Base-by-base conservation (phyloP, 495 filamentous ascomycete species). In the Hyaloscypha variabilis region DNA sequence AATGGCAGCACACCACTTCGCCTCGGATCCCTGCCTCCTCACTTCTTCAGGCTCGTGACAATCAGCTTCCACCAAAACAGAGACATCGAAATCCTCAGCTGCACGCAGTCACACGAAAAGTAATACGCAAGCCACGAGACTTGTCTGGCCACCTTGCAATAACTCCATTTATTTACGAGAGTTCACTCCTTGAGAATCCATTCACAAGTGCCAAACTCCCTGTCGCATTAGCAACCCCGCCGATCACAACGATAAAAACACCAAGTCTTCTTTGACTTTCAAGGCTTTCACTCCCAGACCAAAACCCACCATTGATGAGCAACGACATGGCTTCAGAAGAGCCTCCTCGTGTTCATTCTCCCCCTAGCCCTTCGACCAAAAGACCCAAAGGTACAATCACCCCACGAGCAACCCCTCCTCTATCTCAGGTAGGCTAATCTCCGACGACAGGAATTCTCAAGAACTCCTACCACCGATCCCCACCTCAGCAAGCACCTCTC, bases 361-460 rank as follows among this genome's bases (percentile, higher is more conserved):
- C 81, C 52, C 75, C 80, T 24, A 72, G 75, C 23, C 77, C 77
- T 26, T 75, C 78, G 62, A 71, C 81, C 67, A 87, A 88, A 77
- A 87, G 91, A 64, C 93, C 93, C 34, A 94, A 87, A 80, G 92
- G 93, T 92, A 82, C 76, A 58, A 23, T 39, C 10, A 56, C 36
- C 61, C 31, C 66, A 53, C 65, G 17, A 49, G 39, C 19, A 17
- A 25, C 55, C 61, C 39, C 39, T 11, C 39, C 53, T 14, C 23
- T 6, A 19, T 31, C 25, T 30, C 51, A 11, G 19, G 36, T 29
- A 36, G 56, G 36, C 57, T 65, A 36, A 51, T 58, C 21, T 56
- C 53, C 36, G 34, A 13, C 36, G 34, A 13, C 49, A 70, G 95
- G 95, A 64, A 99, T 99, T 67, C 87, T 99, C 69, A 99, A 99